These are phyloP conservation scores for Populus trichocarpa DNA, from an alignment of 441 rosid species.

Conservation along the genomic window DNA sequence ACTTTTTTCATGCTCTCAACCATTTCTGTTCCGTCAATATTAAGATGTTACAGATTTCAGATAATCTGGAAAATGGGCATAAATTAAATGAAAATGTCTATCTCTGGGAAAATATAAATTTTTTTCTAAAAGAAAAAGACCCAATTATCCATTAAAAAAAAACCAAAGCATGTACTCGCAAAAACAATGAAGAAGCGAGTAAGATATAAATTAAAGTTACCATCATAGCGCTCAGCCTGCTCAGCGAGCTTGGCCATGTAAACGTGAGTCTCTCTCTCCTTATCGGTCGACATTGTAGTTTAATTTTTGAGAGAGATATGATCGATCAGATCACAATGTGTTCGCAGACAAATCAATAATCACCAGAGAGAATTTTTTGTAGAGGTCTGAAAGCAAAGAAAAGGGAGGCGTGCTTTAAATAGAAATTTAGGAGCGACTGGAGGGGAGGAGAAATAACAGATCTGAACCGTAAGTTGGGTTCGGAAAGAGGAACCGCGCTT, in stretches of 20 bases:
- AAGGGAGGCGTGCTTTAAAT: neutral
- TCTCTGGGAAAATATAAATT: neutral
- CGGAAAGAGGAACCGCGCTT: constrained; percentile 27
- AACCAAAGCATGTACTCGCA: neutral
- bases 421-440: neutral
- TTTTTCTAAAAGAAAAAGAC: neutral
- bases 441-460: constrained; percentile 33
- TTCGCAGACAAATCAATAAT: neutral
- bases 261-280: constrained; percentile 81
- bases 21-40: constrained; percentile 59
- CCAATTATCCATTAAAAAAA: neutral
- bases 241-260: constrained; percentile 96
- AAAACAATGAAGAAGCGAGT: neutral
- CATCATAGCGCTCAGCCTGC: constrained; percentile 97
- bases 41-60: neutral
- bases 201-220: constrained; percentile 20
- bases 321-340: neutral
- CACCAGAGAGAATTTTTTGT: neutral
- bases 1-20: constrained; percentile 92
- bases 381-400: constrained; percentile 2
- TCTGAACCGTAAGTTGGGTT: constrained; percentile 44
- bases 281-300: constrained; percentile 64
- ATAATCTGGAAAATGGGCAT: neutral
- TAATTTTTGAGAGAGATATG: constrained; percentile 7
- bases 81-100: neutral